A percentile compares a stretch with the other conserved stretches of the same genome.
phyloP scores from a whole-genome alignment of 495 filamentous ascomycete species.

The Neurospora sp. region DNA sequence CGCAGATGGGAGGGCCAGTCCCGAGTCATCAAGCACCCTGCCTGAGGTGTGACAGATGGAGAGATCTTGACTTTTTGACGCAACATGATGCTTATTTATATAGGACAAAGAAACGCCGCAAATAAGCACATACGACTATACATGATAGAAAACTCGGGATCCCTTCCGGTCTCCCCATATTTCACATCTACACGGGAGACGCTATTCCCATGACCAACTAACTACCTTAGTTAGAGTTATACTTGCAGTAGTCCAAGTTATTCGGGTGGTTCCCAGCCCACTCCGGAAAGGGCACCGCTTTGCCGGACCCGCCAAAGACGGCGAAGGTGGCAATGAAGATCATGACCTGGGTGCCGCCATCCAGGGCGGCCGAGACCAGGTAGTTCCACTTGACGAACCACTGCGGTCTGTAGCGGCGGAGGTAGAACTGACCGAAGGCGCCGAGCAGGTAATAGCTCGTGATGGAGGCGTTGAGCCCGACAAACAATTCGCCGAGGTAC shows the following conservation, averaged over 20 bases:
- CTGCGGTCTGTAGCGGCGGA: conserved; percentile 37
- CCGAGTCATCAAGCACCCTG: no score
- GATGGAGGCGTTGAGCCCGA: conserved; percentile 27
- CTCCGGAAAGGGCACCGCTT: conserved; percentile 23
- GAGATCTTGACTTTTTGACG: no score
- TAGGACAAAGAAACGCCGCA: no score
- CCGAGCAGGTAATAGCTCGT: conserved; percentile 34
- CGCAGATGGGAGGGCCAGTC: no score
- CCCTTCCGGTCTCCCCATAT: no score
- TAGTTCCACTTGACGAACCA: conserved; percentile 51
- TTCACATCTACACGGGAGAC: background rate
- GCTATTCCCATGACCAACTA: background rate
- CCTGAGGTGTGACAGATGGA: no score
- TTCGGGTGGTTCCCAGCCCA: conserved; percentile 44
- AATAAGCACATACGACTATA: no score
- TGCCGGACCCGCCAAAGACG: conserved; percentile 41
- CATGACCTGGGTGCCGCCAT: conserved; percentile 41
- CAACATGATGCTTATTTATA: no score
- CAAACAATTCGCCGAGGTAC: conserved; percentile 25
- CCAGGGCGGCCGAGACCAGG: conserved; percentile 43
- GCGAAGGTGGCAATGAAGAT: conserved; percentile 52
- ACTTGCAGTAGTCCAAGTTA: background rate
- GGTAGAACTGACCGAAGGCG: conserved; percentile 41
- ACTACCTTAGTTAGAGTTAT: background rate
- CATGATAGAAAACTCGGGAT: no score